phyloP scores from a whole-genome alignment of 1,284 basidiomycete species.

The Schizophyllum amplum region DNA sequence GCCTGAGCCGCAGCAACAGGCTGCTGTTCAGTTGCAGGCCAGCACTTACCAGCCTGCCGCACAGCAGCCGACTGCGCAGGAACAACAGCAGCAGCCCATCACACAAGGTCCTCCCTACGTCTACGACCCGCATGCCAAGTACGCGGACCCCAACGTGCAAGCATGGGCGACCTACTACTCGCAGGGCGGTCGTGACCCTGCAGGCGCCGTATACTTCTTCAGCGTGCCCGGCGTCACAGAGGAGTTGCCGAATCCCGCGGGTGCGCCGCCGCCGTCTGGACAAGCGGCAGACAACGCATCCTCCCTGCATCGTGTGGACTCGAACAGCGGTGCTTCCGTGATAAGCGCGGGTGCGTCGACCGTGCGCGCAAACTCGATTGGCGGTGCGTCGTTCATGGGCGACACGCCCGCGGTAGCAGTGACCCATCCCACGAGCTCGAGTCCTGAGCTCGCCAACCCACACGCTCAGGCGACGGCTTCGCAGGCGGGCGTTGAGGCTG shows the following conservation, averaged over 20 bases:
- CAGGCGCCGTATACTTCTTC: constrained; percentile 68
- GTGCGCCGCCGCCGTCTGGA: background rate
- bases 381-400: background rate
- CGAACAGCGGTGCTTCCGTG: background rate
- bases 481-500: background rate
- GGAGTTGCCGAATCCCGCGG: background rate
- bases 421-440: background rate
- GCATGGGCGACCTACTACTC: constrained; percentile 79
- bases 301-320: background rate
- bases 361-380: background rate
- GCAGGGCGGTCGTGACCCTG: constrained; percentile 59
- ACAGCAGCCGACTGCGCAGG: constrained; percentile 1
- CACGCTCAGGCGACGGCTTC: background rate
- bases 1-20: constrained; percentile 5
- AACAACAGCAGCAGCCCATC: constrained; percentile 1
- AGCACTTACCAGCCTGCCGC: constrained; percentile 3
- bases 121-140: constrained; percentile 48
- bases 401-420: no score
- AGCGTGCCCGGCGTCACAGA: constrained; percentile 65
- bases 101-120: constrained; percentile 53
- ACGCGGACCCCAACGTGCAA: constrained; percentile 16
- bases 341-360: background rate
- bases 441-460: background rate
- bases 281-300: background rate
- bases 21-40: background rate